phyloP scores from a whole-genome alignment of 495 filamentous ascomycete species.

The Evernia prunastri region DNA sequence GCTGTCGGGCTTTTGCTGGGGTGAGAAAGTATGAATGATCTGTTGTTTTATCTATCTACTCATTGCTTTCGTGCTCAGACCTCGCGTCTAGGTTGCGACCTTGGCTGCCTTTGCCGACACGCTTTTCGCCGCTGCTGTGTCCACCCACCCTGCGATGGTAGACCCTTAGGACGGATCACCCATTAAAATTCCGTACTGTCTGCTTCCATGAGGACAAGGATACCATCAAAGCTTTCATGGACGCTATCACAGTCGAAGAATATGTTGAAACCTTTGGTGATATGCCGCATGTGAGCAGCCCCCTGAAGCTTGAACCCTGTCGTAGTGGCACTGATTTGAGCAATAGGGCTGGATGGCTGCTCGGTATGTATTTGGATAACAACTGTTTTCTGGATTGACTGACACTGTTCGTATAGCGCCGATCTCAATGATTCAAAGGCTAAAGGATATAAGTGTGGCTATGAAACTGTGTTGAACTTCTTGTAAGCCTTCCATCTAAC shows the following conservation, averaged over 20 bases:
- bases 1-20: conserved; percentile 89
- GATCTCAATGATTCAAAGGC: not conserved
- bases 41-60: not conserved
- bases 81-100: conserved; percentile 38
- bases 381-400: not conserved
- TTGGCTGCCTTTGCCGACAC: conserved; percentile 48
- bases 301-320: not conserved
- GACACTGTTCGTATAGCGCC: not conserved
- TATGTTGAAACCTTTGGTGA: conserved; percentile 69
- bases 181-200: conserved; percentile 34
- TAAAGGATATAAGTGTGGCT: conserved; percentile 2
- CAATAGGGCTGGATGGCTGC: conserved; percentile 1
- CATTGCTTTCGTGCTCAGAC: not conserved
- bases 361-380: not conserved
- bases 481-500: not conserved
- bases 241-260: conserved; percentile 56
- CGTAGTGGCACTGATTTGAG: not conserved
- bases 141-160: conserved; percentile 78
- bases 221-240: conserved; percentile 63
- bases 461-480: not conserved
- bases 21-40: conserved; percentile 49
- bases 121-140: conserved; percentile 59
- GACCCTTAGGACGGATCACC: conserved; percentile 54
- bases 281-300: conserved; percentile 53
- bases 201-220: conserved; percentile 55